A percentile compares a stretch with the other conserved stretches of the same genome.
phyloP scores from a whole-genome alignment of 495 filamentous ascomycete genomes.

The Tetracladium setigerum region DNA sequence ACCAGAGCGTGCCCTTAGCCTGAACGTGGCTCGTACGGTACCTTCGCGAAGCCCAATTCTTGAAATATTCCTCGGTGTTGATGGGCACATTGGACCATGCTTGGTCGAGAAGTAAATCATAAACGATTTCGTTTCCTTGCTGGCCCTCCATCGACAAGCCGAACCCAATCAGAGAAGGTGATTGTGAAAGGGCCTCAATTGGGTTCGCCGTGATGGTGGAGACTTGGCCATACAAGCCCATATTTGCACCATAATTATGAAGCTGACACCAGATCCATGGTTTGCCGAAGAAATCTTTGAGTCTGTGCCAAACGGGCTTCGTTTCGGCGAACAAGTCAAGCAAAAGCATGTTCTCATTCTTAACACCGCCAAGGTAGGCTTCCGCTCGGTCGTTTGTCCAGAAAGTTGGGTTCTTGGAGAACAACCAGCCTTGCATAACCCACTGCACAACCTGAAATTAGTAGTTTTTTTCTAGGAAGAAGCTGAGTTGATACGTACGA shows the following conservation, averaged over 20 bases:
- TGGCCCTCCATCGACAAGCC: constrained; percentile 43
- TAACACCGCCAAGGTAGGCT: constrained; percentile 42
- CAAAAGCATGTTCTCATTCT: constrained; percentile 40
- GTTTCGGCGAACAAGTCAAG: constrained; percentile 45
- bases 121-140: constrained; percentile 49
- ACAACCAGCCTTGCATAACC: constrained; percentile 51
- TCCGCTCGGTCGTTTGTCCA: constrained; percentile 43
- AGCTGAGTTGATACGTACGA: constrained; percentile 7
- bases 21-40: constrained; percentile 28
- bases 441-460: constrained; percentile 16
- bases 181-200: constrained; percentile 33
- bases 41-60: constrained; percentile 36
- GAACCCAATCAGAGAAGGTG: constrained; percentile 35
- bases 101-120: constrained; percentile 42
- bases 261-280: constrained; percentile 46
- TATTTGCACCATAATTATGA: constrained; percentile 43
- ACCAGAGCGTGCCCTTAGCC: constrained; percentile 31
- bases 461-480: too few relatives aligned
- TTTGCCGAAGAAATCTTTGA: constrained; percentile 43
- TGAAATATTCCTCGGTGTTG: constrained; percentile 38
- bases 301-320: constrained; percentile 43
- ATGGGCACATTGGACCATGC: constrained; percentile 38
- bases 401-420: constrained; percentile 35
- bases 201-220: constrained; percentile 40
- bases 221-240: constrained; percentile 45